Evolutionary conservation across 2,329 filamentous ascomycete genomes (phyloP).

Genomic region (Samsoniella hepiali): DNA sequence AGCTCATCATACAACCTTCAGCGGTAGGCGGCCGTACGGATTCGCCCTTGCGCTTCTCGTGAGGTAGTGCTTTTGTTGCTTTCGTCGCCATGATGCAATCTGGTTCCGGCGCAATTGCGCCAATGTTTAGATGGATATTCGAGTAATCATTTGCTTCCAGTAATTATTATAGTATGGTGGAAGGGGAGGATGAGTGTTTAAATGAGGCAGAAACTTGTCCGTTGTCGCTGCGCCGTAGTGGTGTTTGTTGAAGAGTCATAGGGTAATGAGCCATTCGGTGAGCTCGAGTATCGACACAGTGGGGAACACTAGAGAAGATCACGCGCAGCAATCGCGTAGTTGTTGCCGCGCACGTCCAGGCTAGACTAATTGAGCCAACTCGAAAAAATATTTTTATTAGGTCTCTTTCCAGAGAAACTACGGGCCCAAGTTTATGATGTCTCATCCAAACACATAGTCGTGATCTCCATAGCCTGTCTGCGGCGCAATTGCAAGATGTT

Average conservation of each 20-base stretch:
- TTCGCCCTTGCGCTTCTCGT: slow-evolving; percentile 84
- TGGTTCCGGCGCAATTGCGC: slow-evolving; percentile 24
- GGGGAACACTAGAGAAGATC: neutral
- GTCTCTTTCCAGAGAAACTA: neutral
- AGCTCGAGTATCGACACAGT: slow-evolving; percentile 4
- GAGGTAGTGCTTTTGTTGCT: slow-evolving; percentile 59
- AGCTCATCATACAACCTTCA: slow-evolving; percentile 24
- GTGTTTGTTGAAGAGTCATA: slow-evolving; percentile 11
- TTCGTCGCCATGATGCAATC: slow-evolving; percentile 50
- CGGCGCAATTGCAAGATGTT: neutral
- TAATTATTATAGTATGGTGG: neutral
- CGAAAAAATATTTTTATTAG: neutral
- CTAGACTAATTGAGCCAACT: neutral
- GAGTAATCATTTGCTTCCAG: slow-evolving; percentile 28
- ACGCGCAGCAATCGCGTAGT: neutral
- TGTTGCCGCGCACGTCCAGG: neutral
- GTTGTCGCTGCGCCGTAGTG: neutral
- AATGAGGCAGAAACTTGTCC: neutral
- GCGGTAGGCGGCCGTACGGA: slow-evolving; percentile 49
- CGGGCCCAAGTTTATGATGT: neutral
- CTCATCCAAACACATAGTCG: neutral
- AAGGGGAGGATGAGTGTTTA: neutral
- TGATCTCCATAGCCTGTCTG: neutral
- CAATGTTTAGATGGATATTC: slow-evolving; percentile 25
- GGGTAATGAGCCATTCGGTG: slow-evolving; percentile 13